Evolutionary conservation across 352 stramenopile species (phyloP).

Genomic region (Pythium diclinum): DNA sequence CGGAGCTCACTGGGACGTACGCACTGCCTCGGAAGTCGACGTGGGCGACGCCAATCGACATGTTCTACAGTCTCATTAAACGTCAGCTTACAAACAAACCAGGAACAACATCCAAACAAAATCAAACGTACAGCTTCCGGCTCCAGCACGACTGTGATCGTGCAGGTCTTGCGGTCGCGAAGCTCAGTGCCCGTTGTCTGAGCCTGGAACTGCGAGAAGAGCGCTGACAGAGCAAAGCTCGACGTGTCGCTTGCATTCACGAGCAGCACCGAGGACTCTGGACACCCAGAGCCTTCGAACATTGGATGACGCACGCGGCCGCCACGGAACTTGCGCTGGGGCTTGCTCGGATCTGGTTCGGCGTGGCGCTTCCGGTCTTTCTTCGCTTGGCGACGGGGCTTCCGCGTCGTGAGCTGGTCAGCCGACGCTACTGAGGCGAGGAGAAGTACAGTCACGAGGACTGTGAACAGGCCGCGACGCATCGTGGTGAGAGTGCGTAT

Average conservation of each 20-base stretch:
- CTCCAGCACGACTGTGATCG: slow-evolving; percentile 29
- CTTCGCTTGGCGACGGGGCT: not conserved
- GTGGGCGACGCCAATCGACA: slow-evolving; percentile 35
- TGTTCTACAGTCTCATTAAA: slow-evolving; percentile 16
- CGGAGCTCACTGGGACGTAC: slow-evolving; percentile 20
- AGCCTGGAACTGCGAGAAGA: slow-evolving; percentile 31
- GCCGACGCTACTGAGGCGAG: not conserved
- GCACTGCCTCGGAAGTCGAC: slow-evolving; percentile 36
- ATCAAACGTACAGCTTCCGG: slow-evolving; percentile 21
- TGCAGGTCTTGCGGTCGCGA: slow-evolving; percentile 24
- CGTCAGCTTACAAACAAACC: not conserved
- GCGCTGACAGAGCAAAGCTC: slow-evolving; percentile 29
- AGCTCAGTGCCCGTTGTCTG: slow-evolving; percentile 16
- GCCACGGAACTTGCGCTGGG: slow-evolving; percentile 27
- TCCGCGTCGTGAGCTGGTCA: not conserved
- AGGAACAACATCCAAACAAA: not conserved
- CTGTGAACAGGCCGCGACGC: not conserved
- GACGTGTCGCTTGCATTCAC: slow-evolving; percentile 30
- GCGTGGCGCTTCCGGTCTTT: slow-evolving; percentile 3
- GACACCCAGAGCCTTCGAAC: slow-evolving; percentile 31
- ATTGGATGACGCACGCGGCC: slow-evolving; percentile 26
- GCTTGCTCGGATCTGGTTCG: slow-evolving; percentile 3
- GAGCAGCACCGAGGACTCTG: slow-evolving; percentile 22
- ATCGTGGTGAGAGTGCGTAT: not conserved
- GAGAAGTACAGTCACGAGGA: slow-evolving; percentile 3